Evolutionary conservation across 2,329 filamentous ascomycete genomes (phyloP).

Genomic region (Botrytis elliptica): DNA sequence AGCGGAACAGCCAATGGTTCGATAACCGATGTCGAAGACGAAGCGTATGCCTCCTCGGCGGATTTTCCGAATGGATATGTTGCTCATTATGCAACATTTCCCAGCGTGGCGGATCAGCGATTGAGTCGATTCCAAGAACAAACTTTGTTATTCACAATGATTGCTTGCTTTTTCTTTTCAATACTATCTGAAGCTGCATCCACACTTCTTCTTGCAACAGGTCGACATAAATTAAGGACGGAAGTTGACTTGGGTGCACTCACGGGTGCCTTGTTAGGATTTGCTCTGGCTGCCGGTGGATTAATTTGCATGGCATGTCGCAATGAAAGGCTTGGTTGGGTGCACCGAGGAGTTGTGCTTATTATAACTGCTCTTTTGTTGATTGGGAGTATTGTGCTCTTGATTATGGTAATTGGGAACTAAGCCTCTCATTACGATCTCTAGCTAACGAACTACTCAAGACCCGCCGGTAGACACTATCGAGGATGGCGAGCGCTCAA

Average conservation of each 20-base stretch:
- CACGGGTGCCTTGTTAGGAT: conserved; percentile 64
- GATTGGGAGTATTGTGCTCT: conserved; percentile 50
- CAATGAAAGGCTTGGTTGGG: conserved; percentile 44
- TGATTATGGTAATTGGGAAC: conserved; percentile 51
- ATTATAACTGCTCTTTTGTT: conserved; percentile 48
- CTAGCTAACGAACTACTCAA: neutral
- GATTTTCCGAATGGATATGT: conserved; percentile 53
- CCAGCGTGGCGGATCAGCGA: conserved; percentile 52
- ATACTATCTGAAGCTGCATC: conserved; percentile 65
- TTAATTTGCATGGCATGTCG: conserved; percentile 59
- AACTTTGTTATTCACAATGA: conserved; percentile 53
- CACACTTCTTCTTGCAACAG: conserved; percentile 64
- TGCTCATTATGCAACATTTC: conserved; percentile 53
- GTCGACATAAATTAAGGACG: conserved; percentile 63
- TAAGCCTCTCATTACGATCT: conserved; percentile 13
- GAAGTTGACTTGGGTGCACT: conserved; percentile 73
- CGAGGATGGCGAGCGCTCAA: neutral
- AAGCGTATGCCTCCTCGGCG: conserved; percentile 52
- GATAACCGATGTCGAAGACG: conserved; percentile 47
- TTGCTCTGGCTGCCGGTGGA: conserved; percentile 62
- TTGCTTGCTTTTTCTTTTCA: conserved; percentile 57
- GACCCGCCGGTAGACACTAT: neutral
- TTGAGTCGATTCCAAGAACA: conserved; percentile 52
- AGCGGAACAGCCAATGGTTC: conserved; percentile 34
- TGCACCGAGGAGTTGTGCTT: conserved; percentile 47